Evolutionary conservation across 257 asterid species (phyloP), one percentile per base, ranked within the genome.

Genomic region (Nicotiana knightiana): DNA sequence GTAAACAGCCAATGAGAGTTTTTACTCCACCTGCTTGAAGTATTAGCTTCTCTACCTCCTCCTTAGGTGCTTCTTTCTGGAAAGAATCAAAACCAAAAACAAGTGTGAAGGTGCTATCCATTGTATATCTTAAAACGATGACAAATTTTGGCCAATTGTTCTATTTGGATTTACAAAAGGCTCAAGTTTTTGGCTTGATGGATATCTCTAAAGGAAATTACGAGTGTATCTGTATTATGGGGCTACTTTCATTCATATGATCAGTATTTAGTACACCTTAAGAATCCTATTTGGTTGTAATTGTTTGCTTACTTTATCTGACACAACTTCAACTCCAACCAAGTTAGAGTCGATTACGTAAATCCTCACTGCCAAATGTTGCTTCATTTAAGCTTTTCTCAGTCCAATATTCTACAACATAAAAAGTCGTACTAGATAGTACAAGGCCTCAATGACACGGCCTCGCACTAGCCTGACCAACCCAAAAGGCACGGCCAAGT

Each of bases 31-130:
- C 97, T 1, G 98, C 89, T 85, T 89, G 90, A 5, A 89, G 86
- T 26, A 94, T 93, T 83, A 94, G 88, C 87, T 90, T 92, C 80
- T 96, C 98, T n/a, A 96, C 79, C 76, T 94, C 98, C 83, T 88
- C 91, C 88, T 92, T 93, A 0, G 99, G 93, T 5, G 77, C 85
- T 86, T 94, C 93, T 87, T 90, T 90, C 98, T 96, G 94, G 51
- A 48, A 64, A 83, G 46, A 1, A 63, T 15, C 21, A 83, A 6
- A 68, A 24, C 8, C 26, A 0, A 37, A 5, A 33, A 43, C 13
- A 43, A 63, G 51, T 64, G 0, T 11, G 53, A 28, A 39, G 33
- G 30, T 33, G 43, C 73, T 0, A 26, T 21, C 1, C 9, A 4
- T 6, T 1, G 15, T 3, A 46, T 26, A 26, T 18, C 62, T 26